Base-by-base conservation (phyloP, 306 rosid species). In the Dryas octopetala region DNA sequence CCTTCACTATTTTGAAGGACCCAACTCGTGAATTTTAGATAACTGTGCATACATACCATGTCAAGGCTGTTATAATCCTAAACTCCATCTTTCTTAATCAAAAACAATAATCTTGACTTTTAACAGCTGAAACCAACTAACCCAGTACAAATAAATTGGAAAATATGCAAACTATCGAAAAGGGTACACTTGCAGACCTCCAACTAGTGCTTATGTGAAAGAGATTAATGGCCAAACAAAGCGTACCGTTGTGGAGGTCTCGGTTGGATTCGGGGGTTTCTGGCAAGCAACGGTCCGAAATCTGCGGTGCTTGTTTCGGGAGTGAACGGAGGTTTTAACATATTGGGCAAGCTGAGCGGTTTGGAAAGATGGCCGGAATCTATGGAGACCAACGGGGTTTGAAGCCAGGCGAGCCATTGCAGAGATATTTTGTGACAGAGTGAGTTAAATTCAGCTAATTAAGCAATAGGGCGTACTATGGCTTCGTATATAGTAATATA, bases 321-420 rank as follows among this genome's bases (percentile, higher is more conserved):
- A 72, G 13, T 49, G 85, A 15, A 45, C 59, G 28, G 80, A 68
- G 75, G 78, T 46, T 65, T 73, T 14, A 49, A 44, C 38, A 58
- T 51, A 63, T 23, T 69, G 86, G 16, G 77, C 63, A 62, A 85
- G 44, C 53, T 68, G 87, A 78, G 79, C 72, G 28, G 77, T 66
- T 46, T 51, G 90, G 44, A 85, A 62, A 57, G 61, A 68, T 74
- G 96, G 89, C 52, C 82, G 91, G 79, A 87, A 79, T 66, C 90
- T 86, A 68, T 88, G 91, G 81, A 91, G 84, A 19, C 75, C 76
- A 61, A 91, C 73, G 62, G 93, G 84, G 68, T 85, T 84, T 9
- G 94, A 71, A 70, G 90, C 90, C 75, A 90, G 41, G 40, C 90
- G 91, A 86, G 90, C 89, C 98, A 91, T 93, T 68, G 76, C 28